Conservation (phyloP, 192 early-diverging fungal genomes). For the Coemansia sp. region DNA sequence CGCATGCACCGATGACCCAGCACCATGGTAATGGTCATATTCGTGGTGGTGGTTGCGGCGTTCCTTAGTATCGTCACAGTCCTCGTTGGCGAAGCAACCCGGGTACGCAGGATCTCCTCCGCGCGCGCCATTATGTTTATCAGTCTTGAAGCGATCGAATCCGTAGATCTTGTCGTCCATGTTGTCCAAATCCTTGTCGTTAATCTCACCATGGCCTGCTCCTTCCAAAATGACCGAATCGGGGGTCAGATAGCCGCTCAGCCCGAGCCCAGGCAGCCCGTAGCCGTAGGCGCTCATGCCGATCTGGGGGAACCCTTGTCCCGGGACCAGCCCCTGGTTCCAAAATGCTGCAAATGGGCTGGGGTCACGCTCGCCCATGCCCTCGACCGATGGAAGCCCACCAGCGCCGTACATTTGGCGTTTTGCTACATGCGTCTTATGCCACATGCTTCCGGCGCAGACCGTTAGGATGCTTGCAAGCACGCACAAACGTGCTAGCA, state of each 20-base stretch:
- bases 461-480: neutral
- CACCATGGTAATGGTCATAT: neutral
- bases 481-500: neutral
- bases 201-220: conserved; percentile 40
- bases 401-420: conserved; percentile 19
- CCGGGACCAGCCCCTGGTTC: conserved; percentile 48
- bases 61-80: conserved; percentile 11
- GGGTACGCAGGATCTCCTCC: conserved; percentile 35
- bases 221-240: conserved; percentile 40
- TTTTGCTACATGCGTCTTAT: neutral
- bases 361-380: conserved; percentile 17
- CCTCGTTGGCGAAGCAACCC: conserved; percentile 35
- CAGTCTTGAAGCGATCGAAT: conserved; percentile 19
- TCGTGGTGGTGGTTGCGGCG: conserved; percentile 1
- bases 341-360: conserved; percentile 42
- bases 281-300: conserved; percentile 54
- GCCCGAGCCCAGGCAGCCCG: conserved; percentile 35
- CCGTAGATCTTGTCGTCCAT: conserved; percentile 33
- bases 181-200: conserved; percentile 29
- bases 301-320: conserved; percentile 46
- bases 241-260: conserved; percentile 24
- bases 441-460: neutral
- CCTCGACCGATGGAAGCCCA: conserved; percentile 13
- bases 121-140: neutral
- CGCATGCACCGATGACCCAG: neutral